Percentiles rank a stretch among this genome's conserved stretches.
These are phyloP conservation scores for Pyrenula aspistea DNA, from an alignment of 495 filamentous ascomycete genomes.

Conservation along the genomic window DNA sequence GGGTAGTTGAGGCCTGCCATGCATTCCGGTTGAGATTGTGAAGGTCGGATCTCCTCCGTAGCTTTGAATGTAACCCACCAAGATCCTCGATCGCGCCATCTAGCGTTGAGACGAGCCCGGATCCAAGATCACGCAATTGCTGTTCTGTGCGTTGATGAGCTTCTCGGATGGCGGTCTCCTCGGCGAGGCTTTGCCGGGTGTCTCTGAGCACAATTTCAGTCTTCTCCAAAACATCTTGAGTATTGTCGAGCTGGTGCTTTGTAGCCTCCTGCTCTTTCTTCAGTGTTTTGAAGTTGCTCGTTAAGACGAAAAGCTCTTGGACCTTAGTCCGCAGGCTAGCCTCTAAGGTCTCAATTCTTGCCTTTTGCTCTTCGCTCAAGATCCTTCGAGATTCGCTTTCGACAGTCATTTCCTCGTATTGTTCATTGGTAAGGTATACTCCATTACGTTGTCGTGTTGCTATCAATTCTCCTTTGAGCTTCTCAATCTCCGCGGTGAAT, in stretches of 20 bases:
- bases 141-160: conserved; percentile 82
- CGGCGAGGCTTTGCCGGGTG: conserved; percentile 61
- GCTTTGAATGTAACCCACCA: conserved; percentile 66
- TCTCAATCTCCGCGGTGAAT: conserved; percentile 88
- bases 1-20: conserved; percentile 64
- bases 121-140: conserved; percentile 57
- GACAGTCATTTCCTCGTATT: conserved; percentile 73
- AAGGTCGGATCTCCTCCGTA: conserved; percentile 71
- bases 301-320: conserved; percentile 77
- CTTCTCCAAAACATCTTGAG: conserved; percentile 68
- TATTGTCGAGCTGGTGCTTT: conserved; percentile 56
- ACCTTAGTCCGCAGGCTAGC: conserved; percentile 78
- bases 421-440: conserved; percentile 78
- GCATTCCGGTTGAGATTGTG: conserved; percentile 62
- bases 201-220: conserved; percentile 71
- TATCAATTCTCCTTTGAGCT: conserved; percentile 83
- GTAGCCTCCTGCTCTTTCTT: conserved; percentile 79
- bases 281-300: conserved; percentile 68
- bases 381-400: conserved; percentile 90
- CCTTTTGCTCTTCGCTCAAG: conserved; percentile 79
- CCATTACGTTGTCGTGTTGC: conserved; percentile 89
- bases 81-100: conserved; percentile 69
- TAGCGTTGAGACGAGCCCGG: conserved; percentile 62
- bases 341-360: conserved; percentile 89
- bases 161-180: conserved; percentile 67